These are phyloP conservation scores for Paraphoma chrysanthemicola DNA, from an alignment of 2,329 filamentous ascomycete species.

Conservation along the genomic window DNA sequence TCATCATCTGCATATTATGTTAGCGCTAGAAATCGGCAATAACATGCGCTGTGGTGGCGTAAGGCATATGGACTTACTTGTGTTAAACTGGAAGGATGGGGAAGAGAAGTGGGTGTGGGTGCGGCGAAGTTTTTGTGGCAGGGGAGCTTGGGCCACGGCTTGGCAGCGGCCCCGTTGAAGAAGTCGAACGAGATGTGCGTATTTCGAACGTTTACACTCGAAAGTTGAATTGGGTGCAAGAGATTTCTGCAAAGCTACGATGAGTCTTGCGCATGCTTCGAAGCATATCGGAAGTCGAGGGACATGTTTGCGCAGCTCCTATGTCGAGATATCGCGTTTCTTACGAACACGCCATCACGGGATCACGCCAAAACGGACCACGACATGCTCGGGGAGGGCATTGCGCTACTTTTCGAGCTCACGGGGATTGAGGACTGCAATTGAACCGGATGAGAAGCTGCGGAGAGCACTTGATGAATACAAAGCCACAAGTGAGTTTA, in stretches of 20 bases:
- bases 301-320: constrained; percentile 34
- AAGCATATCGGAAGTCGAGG: constrained; percentile 17
- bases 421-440: background rate
- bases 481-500: constrained; percentile 39
- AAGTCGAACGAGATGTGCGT: too few relatives aligned
- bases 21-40: constrained; percentile 12
- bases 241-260: constrained; percentile 3
- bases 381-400: constrained; percentile 13
- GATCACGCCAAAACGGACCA: constrained; percentile 22
- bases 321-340: constrained; percentile 44
- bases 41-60: constrained; percentile 18
- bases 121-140: constrained; percentile 45
- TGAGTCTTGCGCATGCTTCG: constrained; percentile 32
- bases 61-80: constrained; percentile 69
- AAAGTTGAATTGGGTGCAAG: background rate
- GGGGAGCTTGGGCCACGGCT: constrained; percentile 28
- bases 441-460: constrained; percentile 24
- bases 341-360: constrained; percentile 38
- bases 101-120: constrained; percentile 50
- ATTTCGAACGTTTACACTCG: too few relatives aligned
- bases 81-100: constrained; percentile 99
- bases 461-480: constrained; percentile 36
- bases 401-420: constrained; percentile 21
- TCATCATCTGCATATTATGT: constrained; percentile 82
- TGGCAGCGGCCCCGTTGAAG: background rate